A percentile compares a stretch with the other conserved stretches of the same genome.
These are phyloP conservation scores for Fusarium pseudonygamai DNA, from an alignment of 2,329 filamentous ascomycete species.

Conservation along the genomic window DNA sequence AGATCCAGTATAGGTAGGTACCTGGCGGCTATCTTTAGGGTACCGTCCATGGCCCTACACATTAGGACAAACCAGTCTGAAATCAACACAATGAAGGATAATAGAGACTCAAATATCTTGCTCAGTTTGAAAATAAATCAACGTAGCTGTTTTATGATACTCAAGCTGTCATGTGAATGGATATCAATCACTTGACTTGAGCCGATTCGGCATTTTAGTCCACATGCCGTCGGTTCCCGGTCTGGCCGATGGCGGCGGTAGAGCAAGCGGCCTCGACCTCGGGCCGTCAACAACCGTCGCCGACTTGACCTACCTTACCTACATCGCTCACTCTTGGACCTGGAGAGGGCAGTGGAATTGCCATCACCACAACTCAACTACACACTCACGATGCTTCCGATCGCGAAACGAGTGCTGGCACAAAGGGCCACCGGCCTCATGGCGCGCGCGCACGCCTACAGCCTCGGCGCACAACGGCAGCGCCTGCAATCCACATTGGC, in stretches of 20 bases:
- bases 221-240: constrained; percentile 38
- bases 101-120: background rate
- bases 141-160: background rate
- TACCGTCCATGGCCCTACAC: background rate
- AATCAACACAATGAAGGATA: background rate
- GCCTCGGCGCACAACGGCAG: constrained; percentile 45
- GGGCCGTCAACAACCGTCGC: constrained; percentile 52
- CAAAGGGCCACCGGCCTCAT: constrained; percentile 42
- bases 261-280: constrained; percentile 45
- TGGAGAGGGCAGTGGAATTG: constrained; percentile 22
- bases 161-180: constrained; percentile 19
- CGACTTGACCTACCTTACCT: constrained; percentile 29
- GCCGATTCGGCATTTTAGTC: constrained; percentile 37
- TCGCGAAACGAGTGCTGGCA: constrained; percentile 43
- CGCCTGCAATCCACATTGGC: constrained; percentile 86
- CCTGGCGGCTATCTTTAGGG: background rate
- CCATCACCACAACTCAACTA: constrained; percentile 21
- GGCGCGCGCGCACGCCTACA: constrained; percentile 38
- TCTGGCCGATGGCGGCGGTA: constrained; percentile 42
- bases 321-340: constrained; percentile 16
- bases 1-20: background rate
- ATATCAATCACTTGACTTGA: background rate
- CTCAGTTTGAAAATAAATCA: background rate
- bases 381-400: constrained; percentile 45
- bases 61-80: background rate